Evolutionary conservation across 176 grass and related monocot species (phyloP), one percentile per base, ranked within the genome.

Genomic region (Hsuehochloa calcarea): DNA sequence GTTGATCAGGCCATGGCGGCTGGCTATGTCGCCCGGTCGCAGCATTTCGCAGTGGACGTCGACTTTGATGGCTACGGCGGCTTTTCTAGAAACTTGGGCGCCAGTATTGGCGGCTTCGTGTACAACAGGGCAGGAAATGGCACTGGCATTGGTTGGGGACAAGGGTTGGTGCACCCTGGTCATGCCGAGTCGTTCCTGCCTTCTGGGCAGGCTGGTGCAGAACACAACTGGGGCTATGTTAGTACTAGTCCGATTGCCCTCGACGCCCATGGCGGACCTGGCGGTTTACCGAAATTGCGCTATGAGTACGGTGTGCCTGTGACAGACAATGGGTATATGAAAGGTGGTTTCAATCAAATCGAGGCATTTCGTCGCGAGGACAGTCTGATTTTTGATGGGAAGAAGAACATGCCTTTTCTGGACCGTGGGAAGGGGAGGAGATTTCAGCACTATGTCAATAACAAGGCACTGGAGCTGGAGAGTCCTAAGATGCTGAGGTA

Each of bases 311-410:
- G 72, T 67, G 73, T 78, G 68, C 47, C 58, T 39, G 40, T 77
- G 7, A 41, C 70, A 26, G 84, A 73, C 17, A 63, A 80, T 17
- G 31, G 80, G 37, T 76, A 65, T 17, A 64, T 31, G 6, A 65
- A 62, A 70, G 58, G 80, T 5, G 72, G 65, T 22, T 82, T 71
- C 56, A 85, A 65, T 78, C 76, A 81, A 27, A 46, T 88, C 38
- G 89, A 96, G 70, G 74, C 74, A 6, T 86, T 86, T 52, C 83
- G 29, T 40, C 70, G 84, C 15, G 91, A 93, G 9, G 92, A 91
- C 13, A 39, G 81, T 56, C 56, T 89, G 81, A 84, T 86, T 75
- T 64, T 93, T 31, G 82, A 88, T 23, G 87, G 89, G 61, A 97
- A 79, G 88, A 79, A 68, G 65, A 74, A 49, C 64, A 55, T 75